Evolutionary conservation across 441 rosid genomes (phyloP).

Genomic region (Lagerstroemia fauriei): DNA sequence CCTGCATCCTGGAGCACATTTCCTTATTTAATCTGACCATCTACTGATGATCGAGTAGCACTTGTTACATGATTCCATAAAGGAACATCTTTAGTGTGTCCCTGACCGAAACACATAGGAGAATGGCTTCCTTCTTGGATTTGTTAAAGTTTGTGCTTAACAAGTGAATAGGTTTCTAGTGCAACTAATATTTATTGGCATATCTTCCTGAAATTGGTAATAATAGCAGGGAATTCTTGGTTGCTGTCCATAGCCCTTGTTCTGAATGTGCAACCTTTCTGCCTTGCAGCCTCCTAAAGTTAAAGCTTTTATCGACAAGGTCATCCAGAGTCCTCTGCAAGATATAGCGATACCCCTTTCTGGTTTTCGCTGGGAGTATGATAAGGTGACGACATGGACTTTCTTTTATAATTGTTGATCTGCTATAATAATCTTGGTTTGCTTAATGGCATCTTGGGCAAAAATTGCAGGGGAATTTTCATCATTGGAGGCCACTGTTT

Average conservation of each 20-base stretch:
- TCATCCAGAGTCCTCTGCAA: constrained; percentile 90
- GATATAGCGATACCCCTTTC: constrained; percentile 97
- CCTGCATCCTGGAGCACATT: background rate
- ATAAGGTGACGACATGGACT: constrained; percentile 55
- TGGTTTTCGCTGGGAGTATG: constrained; percentile 91
- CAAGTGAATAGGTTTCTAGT: background rate
- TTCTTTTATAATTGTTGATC: constrained; percentile 20
- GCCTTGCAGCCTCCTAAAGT: constrained; percentile 79
- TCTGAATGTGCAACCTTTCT: constrained; percentile 21
- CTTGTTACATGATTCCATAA: background rate
- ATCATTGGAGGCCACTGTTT: constrained; percentile 97
- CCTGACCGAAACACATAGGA: background rate
- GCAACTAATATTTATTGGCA: background rate
- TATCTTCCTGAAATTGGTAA: background rate
- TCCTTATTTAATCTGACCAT: background rate
- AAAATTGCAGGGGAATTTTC: constrained; percentile 82
- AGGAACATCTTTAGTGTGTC: background rate
- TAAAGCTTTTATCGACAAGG: constrained; percentile 88
- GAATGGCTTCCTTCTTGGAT: background rate
- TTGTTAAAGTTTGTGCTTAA: background rate
- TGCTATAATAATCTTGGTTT: background rate
- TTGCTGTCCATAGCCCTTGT: background rate
- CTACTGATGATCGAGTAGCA: background rate
- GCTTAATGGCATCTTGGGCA: constrained; percentile 36
- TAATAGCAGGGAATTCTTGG: background rate